These are phyloP conservation scores for Claviceps capensis DNA, from an alignment of 2,329 filamentous ascomycete genomes.

Conservation along the genomic window DNA sequence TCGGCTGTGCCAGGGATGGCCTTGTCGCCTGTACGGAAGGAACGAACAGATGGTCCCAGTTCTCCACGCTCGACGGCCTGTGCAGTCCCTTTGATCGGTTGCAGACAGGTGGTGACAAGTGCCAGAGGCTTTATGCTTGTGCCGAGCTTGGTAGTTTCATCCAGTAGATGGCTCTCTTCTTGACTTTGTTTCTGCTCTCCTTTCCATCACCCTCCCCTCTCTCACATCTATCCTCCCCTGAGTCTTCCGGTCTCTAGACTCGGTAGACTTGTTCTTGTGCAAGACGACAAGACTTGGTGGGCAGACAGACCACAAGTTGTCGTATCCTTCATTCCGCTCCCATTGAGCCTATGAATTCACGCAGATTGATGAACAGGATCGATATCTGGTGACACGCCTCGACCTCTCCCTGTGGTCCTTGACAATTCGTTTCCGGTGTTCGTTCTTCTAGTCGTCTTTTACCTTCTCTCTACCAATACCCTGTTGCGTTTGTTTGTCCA, in stretches of 20 bases:
- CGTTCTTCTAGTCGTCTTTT: neutral
- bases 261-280: neutral
- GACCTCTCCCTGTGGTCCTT: neutral
- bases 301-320: neutral
- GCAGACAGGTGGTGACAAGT: neutral
- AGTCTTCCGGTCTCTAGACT: too few species aligned
- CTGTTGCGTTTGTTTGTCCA: neutral
- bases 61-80: neutral
- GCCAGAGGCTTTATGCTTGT: neutral
- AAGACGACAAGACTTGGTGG: neutral
- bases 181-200: neutral
- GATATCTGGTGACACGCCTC: neutral
- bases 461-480: neutral
- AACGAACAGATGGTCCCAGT: too few species aligned
- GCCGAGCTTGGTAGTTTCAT: too few species aligned
- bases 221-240: neutral
- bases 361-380: neutral
- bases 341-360: neutral
- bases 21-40: too few species aligned
- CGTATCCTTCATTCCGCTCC: neutral
- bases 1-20: too few species aligned
- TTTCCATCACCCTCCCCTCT: neutral
- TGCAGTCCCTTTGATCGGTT: neutral
- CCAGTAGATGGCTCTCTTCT: too few species aligned
- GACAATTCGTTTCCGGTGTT: neutral